Evolutionary conservation across 129 eudicot species (phyloP).

Genomic region (Saussurea involucrata): DNA sequence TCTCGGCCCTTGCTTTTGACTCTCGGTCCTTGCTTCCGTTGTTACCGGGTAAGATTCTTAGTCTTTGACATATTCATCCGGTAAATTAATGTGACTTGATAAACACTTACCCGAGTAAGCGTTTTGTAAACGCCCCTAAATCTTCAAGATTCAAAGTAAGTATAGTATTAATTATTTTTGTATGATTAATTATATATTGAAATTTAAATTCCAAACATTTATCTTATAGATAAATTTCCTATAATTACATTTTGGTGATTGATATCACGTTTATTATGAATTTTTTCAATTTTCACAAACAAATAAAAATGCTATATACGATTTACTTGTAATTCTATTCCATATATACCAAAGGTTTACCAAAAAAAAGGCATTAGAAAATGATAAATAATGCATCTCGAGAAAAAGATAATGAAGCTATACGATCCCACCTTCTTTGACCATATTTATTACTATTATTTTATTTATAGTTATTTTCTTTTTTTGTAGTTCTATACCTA

Average conservation of each 20-base stretch:
- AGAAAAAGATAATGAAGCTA: slow-evolving; percentile 6
- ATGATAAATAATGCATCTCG: slow-evolving; percentile 15
- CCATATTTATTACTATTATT: background rate
- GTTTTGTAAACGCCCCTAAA: too few species aligned
- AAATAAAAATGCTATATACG: background rate
- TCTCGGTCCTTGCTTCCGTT: too few species aligned
- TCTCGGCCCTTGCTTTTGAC: too few species aligned
- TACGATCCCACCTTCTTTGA: slow-evolving; percentile 20
- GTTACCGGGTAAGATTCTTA: too few species aligned
- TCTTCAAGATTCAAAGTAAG: too few species aligned
- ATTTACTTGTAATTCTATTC: background rate
- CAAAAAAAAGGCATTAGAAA: background rate
- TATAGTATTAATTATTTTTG: too few species aligned
- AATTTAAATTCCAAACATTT: background rate
- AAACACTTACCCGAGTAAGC: too few species aligned
- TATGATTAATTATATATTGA: background rate
- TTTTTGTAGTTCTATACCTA: too few species aligned
- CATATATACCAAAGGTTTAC: background rate
- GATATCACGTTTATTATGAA: background rate
- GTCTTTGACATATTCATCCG: too few species aligned
- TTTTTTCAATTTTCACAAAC: background rate
- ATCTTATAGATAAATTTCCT: background rate
- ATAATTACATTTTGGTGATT: background rate
- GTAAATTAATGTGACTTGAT: too few species aligned
- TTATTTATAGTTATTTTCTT: background rate